These are phyloP conservation scores for Penicillium cosmopolitanum DNA, from an alignment of 495 filamentous ascomycete species.

Conservation along the genomic window DNA sequence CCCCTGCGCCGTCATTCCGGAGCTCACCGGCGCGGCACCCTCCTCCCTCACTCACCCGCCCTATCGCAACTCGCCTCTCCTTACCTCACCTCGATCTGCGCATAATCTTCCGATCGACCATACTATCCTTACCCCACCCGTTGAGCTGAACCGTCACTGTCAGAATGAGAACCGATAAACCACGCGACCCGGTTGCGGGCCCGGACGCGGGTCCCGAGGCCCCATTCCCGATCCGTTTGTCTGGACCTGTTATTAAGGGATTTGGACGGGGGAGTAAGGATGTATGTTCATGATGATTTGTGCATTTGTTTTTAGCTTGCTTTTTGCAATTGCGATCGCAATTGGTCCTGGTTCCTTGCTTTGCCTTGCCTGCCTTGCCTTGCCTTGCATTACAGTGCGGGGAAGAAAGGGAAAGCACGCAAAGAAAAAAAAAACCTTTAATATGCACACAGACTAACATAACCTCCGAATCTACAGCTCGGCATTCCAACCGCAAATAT, in stretches of 20 bases:
- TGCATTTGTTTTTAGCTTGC: too few relatives aligned
- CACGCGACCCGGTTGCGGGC: conserved; percentile 69
- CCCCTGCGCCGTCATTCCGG: neutral
- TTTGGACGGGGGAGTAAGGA: conserved; percentile 94
- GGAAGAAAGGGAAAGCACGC: too few relatives aligned
- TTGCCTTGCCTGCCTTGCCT: too few relatives aligned
- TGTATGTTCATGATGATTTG: conserved; percentile 37
- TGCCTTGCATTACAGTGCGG: too few relatives aligned
- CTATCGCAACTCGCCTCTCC: neutral
- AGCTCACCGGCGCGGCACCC: conserved; percentile 8
- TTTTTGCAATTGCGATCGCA: neutral
- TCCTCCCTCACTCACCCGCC: conserved; percentile 7
- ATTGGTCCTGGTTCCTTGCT: too few relatives aligned
- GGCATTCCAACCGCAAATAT: conserved; percentile 98
- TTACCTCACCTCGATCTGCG: neutral
- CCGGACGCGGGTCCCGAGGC: conserved; percentile 67
- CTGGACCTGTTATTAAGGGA: conserved; percentile 84
- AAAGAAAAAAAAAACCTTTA: too few relatives aligned
- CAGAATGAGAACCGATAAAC: conserved; percentile 45
- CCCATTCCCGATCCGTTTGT: conserved; percentile 81
- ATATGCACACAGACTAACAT: too few relatives aligned
- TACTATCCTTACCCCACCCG: neutral
- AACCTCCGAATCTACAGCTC: conserved; percentile 53
- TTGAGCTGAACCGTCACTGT: neutral
- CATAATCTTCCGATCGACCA: neutral